Evolutionary conservation across 2,329 filamentous ascomycete species (phyloP).

Genomic region (Claviceps quebecensis): DNA sequence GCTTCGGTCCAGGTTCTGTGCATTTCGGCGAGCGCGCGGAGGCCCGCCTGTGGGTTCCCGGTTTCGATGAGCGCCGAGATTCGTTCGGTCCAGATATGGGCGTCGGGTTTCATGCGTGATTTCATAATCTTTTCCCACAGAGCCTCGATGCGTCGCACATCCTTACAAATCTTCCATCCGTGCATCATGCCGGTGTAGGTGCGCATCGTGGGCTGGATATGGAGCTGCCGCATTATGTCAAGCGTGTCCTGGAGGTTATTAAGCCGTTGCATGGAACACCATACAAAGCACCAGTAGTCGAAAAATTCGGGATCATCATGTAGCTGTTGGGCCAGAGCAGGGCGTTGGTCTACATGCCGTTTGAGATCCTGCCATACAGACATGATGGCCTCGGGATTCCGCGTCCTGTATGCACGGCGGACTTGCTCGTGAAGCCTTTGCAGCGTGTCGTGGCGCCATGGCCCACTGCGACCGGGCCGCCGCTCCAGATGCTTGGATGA

Average conservation of each 20-base stretch:
- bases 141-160: constrained; percentile 44
- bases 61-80: constrained; percentile 50
- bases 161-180: constrained; percentile 49
- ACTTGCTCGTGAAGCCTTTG: constrained; percentile 16
- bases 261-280: constrained; percentile 21
- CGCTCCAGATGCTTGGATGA: constrained; percentile 11
- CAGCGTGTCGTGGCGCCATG: constrained; percentile 1
- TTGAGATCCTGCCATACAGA: constrained; percentile 22
- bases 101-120: constrained; percentile 47
- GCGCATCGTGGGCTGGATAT: constrained; percentile 42
- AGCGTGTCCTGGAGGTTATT: constrained; percentile 22
- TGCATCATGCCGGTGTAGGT: constrained; percentile 64
- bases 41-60: constrained; percentile 38
- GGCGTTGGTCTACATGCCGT: constrained; percentile 11
- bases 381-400: constrained; percentile 16
- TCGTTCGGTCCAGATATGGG: constrained; percentile 53
- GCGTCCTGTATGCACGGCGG: constrained; percentile 15
- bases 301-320: constrained; percentile 21
- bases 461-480: constrained; percentile 6
- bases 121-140: constrained; percentile 52
- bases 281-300: constrained; percentile 26
- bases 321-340: constrained; percentile 15
- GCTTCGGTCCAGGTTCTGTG: constrained; percentile 40
- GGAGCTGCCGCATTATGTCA: constrained; percentile 30
- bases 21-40: constrained; percentile 55